phyloP scores from a whole-genome alignment of 2,329 filamentous ascomycete species.

The Alternaria brassicae region DNA sequence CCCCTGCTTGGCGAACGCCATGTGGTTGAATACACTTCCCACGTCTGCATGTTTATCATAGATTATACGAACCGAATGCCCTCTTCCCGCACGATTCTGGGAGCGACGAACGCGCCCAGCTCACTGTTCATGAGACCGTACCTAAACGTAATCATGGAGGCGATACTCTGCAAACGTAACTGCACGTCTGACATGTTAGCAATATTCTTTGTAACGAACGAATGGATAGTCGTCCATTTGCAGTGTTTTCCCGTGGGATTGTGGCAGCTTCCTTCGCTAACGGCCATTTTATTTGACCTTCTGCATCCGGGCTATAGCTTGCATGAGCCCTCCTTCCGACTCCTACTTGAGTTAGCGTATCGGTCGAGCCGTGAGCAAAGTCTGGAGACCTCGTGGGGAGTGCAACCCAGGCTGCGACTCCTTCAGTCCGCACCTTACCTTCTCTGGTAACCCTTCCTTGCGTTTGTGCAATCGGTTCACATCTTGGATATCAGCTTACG shows the following conservation, averaged over 20 bases:
- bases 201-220: constrained; percentile 6
- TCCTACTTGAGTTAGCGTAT: constrained; percentile 2
- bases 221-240: constrained; percentile 11
- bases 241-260: constrained; percentile 24
- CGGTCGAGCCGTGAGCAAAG: constrained; percentile 10
- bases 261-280: constrained; percentile 14
- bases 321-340: constrained; percentile 6
- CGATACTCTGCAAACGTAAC: constrained; percentile 1
- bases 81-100: constrained; percentile 17
- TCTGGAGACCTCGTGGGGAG: not conserved
- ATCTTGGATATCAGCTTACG: constrained; percentile 8
- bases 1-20: constrained; percentile 35
- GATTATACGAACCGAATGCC: constrained; percentile 30
- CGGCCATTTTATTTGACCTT: constrained; percentile 21
- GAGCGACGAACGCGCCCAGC: constrained; percentile 9
- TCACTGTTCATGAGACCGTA: constrained; percentile 12
- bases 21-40: constrained; percentile 35
- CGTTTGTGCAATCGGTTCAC: not conserved
- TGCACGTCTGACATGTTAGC: not conserved
- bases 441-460: constrained; percentile 8
- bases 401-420: not conserved
- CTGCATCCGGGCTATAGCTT: constrained; percentile 18
- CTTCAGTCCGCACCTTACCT: not conserved
- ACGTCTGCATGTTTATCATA: constrained; percentile 45
- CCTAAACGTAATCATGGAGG: constrained; percentile 17